Conservation (phyloP, 2,329 filamentous ascomycete species). For the Lecanicillium sp. region DNA sequence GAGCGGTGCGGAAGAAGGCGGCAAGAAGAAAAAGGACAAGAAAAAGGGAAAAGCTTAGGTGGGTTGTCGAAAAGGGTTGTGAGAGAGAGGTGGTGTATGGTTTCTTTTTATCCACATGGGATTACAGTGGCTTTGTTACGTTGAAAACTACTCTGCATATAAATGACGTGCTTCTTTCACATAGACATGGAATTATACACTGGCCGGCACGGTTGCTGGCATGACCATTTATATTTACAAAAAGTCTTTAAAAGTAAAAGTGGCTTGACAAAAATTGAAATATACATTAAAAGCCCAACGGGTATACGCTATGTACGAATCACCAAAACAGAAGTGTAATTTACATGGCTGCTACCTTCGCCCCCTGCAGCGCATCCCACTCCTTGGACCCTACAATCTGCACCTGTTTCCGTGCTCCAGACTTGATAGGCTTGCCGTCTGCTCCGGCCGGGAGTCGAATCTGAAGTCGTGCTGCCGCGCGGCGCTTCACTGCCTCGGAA, state of each 20-base stretch:
- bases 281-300: too few relatives aligned
- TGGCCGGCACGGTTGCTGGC: too few relatives aligned
- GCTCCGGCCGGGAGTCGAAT: slow-evolving; percentile 36
- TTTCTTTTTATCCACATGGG: too few relatives aligned
- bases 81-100: too few relatives aligned
- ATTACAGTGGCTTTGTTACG: too few relatives aligned
- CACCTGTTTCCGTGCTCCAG: slow-evolving; percentile 30
- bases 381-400: slow-evolving; percentile 45
- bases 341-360: slow-evolving; percentile 22
- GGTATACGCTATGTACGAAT: too few relatives aligned
- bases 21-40: slow-evolving; percentile 40
- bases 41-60: slow-evolving; percentile 34
- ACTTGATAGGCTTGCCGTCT: slow-evolving; percentile 33
- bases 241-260: too few relatives aligned
- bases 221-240: too few relatives aligned
- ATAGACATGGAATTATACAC: too few relatives aligned
- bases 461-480: slow-evolving; percentile 38
- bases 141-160: too few relatives aligned
- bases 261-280: too few relatives aligned
- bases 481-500: slow-evolving; percentile 16
- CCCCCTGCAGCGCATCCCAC: slow-evolving; percentile 47
- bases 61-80: not conserved
- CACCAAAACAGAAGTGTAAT: slow-evolving; percentile 2
- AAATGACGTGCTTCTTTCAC: too few relatives aligned
- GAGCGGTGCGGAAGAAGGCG: slow-evolving; percentile 14